Base-by-base conservation (phyloP, 2,329 filamentous ascomycete genomes). In the Fusarium nurragi region DNA sequence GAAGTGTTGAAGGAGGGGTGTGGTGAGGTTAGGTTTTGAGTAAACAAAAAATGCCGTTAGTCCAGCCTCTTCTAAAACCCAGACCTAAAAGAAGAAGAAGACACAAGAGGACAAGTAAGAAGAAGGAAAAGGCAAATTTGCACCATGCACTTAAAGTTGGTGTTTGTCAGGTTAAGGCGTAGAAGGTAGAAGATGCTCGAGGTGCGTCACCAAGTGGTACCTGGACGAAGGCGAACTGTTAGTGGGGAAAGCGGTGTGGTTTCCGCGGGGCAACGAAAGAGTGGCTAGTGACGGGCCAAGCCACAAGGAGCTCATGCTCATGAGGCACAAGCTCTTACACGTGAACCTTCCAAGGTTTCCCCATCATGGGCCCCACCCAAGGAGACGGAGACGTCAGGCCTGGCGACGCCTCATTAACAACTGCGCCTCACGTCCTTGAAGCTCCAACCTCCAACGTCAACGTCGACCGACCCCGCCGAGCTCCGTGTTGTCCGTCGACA, bases 161-260 rank as follows among this genome's bases (percentile, higher is more conserved):
- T 53, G 47, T 51, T 48, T 58, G 49, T 14, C 23, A 59, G 34
- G 40, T 37, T 30, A 39, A 46, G 39, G 34, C 55, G 34, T 48
- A 43, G 57, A 54, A 67, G 63, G 37, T 48, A 44, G 57, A 54
- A 67, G 63, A 51, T 54, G 64, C 39, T 56, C 51, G 62, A 70
- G 67, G 51, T 73, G 73, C 74, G 74, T 75, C 74, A 75, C 69
- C 64, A 34, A 67, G 53, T 74, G 74, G 73, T 76, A 76, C 74
- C 74, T 76, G 70, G 65, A 43, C 50, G 59, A 58, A 57, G 59
- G 58, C 54, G 51, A 60, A 39, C 45, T 58, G 50, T 54, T 64
- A 61, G 68, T 72, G 69, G 69, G 56, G 69, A 69, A 71, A 71
- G 69, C 69, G 68, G 70, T 70, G 69, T 70, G 63, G 40, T 50